phyloP scores from a whole-genome alignment of 371 early-diverging fungal species.

The Umbelopsis sp. region DNA sequence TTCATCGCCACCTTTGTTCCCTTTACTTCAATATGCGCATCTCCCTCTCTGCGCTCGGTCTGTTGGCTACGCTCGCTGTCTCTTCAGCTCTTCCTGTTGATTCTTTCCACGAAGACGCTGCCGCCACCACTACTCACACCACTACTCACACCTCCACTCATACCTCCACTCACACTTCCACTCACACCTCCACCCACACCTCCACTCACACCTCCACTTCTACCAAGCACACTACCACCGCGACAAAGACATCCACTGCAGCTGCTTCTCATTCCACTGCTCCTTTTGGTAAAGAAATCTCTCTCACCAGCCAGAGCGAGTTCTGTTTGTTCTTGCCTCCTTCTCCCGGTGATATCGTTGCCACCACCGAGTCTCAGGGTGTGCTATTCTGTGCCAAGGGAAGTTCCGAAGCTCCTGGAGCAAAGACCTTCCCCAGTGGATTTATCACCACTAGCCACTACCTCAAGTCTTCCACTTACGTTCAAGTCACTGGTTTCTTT shows the following conservation, averaged over 20 bases:
- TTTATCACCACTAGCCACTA: constrained; percentile 57
- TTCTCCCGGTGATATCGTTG: constrained; percentile 33
- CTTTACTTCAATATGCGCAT: constrained; percentile 2
- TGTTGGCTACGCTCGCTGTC: neutral
- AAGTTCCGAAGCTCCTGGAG: constrained; percentile 26
- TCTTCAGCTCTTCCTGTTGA: constrained; percentile 14
- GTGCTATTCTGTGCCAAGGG: constrained; percentile 41
- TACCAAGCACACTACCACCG: neutral
- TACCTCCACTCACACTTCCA: neutral
- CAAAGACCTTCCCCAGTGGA: constrained; percentile 35
- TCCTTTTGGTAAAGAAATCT: constrained; percentile 5
- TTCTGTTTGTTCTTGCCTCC: constrained; percentile 52
- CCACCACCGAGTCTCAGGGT: constrained; percentile 41
- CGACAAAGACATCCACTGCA: neutral
- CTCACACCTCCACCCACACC: neutral
- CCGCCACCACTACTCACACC: neutral
- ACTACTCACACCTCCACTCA: neutral
- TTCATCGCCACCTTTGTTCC: neutral
- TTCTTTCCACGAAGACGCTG: constrained; percentile 12
- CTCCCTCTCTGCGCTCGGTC: neutral
- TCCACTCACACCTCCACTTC: neutral
- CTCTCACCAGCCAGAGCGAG: constrained; percentile 26
- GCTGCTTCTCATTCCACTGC: constrained; percentile 1
- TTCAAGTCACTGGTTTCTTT: constrained; percentile 61
- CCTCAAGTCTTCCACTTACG: constrained; percentile 40